Evolutionary conservation across 106 monocot genomes (phyloP).

Genomic region (Phalaenopsis equestris): DNA sequence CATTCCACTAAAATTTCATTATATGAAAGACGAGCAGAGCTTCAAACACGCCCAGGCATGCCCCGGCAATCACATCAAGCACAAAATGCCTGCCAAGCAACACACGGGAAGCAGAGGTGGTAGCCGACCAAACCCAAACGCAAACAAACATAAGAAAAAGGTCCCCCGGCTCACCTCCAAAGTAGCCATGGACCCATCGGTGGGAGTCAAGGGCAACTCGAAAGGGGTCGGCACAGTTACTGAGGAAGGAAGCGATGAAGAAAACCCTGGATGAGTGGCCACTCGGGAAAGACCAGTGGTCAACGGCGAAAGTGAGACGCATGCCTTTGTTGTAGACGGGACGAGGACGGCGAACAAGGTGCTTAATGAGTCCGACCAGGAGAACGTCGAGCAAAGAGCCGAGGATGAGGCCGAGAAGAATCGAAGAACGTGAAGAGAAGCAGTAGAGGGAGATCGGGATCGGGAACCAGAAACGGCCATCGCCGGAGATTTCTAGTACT

Average conservation of each 20-base stretch:
- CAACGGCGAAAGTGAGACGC: constrained; percentile 52
- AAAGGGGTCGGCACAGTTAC: constrained; percentile 16
- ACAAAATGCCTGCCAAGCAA: constrained; percentile 86
- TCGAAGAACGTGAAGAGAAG: constrained; percentile 12
- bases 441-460: constrained; percentile 57
- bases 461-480: constrained; percentile 87
- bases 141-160: constrained; percentile 15
- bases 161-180: constrained; percentile 10
- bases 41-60: constrained; percentile 53
- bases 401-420: constrained; percentile 39
- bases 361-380: constrained; percentile 69
- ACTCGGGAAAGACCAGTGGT: constrained; percentile 96
- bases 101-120: constrained; percentile 68
- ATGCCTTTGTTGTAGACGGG: constrained; percentile 86
- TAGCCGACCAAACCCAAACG: constrained; percentile 61
- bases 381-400: constrained; percentile 68
- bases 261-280: constrained; percentile 94
- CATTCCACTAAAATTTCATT: constrained; percentile 11
- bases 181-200: constrained; percentile 6
- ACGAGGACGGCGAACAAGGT: constrained; percentile 73
- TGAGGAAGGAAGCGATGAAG: constrained; percentile 64
- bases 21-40: constrained; percentile 38
- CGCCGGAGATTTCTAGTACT: constrained; percentile 79
- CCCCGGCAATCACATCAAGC: constrained; percentile 72
- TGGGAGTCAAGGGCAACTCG: background rate